These are phyloP conservation scores for Dendrocalamus latiflorus DNA, from an alignment of 202 grass and related monocot genomes.

Conservation along the genomic window DNA sequence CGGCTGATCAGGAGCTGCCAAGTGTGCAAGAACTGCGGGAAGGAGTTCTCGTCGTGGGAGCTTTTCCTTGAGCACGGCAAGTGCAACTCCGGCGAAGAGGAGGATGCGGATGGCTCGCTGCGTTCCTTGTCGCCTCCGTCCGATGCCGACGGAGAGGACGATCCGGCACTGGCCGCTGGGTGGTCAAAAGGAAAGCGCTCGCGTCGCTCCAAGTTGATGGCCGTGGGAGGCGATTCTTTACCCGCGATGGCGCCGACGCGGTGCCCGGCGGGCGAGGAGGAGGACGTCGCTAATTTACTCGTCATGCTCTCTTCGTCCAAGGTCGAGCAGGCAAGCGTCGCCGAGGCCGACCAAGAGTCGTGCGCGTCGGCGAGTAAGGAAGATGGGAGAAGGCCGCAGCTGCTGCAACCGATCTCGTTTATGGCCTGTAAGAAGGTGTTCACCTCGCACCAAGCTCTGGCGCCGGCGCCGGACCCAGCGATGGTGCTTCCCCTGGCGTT, in stretches of 20 bases:
- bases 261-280: conserved; percentile 54
- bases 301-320: conserved; percentile 52
- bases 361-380: no score
- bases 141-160: background rate
- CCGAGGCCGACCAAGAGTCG: conserved; percentile 24
- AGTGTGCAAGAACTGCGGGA: conserved; percentile 54
- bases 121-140: background rate
- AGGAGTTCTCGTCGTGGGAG: conserved; percentile 72
- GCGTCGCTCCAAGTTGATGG: conserved; percentile 29
- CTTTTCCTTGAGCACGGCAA: conserved; percentile 50
- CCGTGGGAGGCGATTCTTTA: background rate
- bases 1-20: conserved; percentile 42
- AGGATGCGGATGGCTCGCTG: background rate
- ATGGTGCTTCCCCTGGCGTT: no score
- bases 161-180: background rate
- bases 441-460: no score
- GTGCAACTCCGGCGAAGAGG: conserved; percentile 34
- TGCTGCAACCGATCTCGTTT: no score
- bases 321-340: background rate
- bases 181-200: conserved; percentile 70
- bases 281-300: conserved; percentile 63
- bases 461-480: no score
- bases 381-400: no score
- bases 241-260: background rate
- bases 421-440: no score